Percentiles rank a stretch among this genome's conserved stretches.
Evolutionary conservation across 805 yeast genomes (phyloP).

Genomic region (Kregervanrija pseudodelftensis): DNA sequence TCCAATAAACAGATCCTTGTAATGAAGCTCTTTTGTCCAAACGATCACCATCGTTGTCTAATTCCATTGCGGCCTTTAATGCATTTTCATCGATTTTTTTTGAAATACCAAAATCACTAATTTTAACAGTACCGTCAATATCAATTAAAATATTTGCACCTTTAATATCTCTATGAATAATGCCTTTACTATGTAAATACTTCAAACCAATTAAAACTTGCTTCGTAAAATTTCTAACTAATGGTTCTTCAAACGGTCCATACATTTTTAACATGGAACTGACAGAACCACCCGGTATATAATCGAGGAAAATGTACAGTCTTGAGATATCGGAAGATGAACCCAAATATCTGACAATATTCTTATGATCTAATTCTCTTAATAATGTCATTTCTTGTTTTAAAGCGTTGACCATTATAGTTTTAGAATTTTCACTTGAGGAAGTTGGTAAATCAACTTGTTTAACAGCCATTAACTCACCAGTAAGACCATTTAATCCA

Average conservation of each 20-base stretch:
- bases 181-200: constrained; percentile 49
- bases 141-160: constrained; percentile 59
- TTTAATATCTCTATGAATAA: constrained; percentile 58
- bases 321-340: constrained; percentile 66
- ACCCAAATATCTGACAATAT: constrained; percentile 88
- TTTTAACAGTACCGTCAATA: constrained; percentile 54
- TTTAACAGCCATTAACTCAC: constrained; percentile 95
- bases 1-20: constrained; percentile 96
- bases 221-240: constrained; percentile 44
- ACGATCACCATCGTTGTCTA: neutral
- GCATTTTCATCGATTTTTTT: constrained; percentile 35
- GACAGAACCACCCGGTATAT: constrained; percentile 43
- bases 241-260: constrained; percentile 57
- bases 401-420: constrained; percentile 64
- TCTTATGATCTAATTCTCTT: constrained; percentile 77
- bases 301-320: constrained; percentile 65
- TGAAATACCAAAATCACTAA: constrained; percentile 63
- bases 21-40: constrained; percentile 60
- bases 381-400: constrained; percentile 76
- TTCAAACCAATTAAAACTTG: constrained; percentile 51
- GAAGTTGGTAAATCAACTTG: constrained; percentile 66
- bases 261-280: constrained; percentile 49
- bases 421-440: constrained; percentile 25
- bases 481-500: constrained; percentile 87
- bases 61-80: constrained; percentile 14